Evolutionary conservation across 768 basidiomycete genomes (phyloP), one percentile per base, ranked within the genome.

Genomic region (Termitomyces sp.): DNA sequence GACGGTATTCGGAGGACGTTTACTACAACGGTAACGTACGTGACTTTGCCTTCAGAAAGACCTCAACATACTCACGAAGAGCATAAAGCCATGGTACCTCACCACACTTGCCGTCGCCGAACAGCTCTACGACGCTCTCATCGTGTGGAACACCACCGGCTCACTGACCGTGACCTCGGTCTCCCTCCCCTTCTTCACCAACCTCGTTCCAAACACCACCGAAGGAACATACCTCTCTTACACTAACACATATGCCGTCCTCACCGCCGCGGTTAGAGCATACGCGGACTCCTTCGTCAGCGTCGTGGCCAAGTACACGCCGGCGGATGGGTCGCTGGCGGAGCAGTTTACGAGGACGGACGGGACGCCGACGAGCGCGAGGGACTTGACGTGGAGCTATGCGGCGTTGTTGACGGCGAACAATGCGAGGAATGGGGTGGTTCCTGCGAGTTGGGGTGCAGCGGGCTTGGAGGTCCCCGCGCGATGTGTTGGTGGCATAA

Each of bases 1-100:
- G 92, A 12, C 77, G 91, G 14, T 93, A 93, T 66, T 74, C 82
- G 1, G 91, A 93, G 67, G 91, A 93, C 66, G 70, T 76, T 30
- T 93, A 92, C 69, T 80, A 78, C 56, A 78, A 78, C 55, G 89
- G 90, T 12, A 91, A 91, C 69, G 88, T 89, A 61, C 61, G 84
- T 67, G 5, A 26, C 46, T 26, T n/a, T 16, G 20, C 50, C 48
- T n/a, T 20, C n/a, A 46, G 10, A 6, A 28, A 77, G 53, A 60
- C 16, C 30, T 30, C 30, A 79, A 49, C n/a, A 53, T 59, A 18
- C 61, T 49, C n/a, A 44, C 4, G 32, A 30, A 4, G 33, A 33
- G 10, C 4, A 3, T 10, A 8, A 3, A 89, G 85, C 87, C 89
- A 2, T 91, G 89, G 89, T 91, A 90, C 68, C 76, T 91, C n/a